Percentiles rank a stretch among this genome's conserved stretches.
These are phyloP conservation scores for Fraxinus americana DNA, from an alignment of 257 asterid genomes.

Conservation along the genomic window DNA sequence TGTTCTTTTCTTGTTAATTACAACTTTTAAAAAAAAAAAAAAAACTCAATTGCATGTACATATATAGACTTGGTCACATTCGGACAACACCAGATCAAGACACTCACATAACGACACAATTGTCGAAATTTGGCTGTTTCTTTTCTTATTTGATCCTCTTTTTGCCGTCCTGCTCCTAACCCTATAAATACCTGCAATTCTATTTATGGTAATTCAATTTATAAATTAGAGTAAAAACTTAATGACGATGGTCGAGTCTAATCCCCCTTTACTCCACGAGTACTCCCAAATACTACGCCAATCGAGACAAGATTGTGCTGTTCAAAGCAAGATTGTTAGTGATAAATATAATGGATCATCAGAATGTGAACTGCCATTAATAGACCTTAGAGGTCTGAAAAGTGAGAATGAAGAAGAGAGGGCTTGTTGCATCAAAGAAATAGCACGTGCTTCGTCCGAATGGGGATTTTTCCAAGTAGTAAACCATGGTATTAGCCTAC, in stretches of 20 bases:
- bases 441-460: conserved; percentile 55
- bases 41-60: not conserved
- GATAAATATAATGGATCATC: not conserved
- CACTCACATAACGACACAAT: conserved; percentile 29
- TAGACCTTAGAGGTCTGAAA: conserved; percentile 41
- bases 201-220: not conserved
- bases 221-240: too few species aligned
- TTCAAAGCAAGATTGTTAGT: not conserved
- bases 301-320: not conserved
- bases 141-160: conserved; percentile 4
- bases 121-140: conserved; percentile 23
- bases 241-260: conserved; percentile 22
- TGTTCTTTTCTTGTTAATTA: not conserved
- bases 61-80: not conserved
- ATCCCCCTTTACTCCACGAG: conserved; percentile 34
- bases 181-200: conserved; percentile 15
- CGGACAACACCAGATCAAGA: conserved; percentile 1
- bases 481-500: conserved; percentile 57
- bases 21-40: not conserved
- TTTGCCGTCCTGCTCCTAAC: conserved; percentile 2
- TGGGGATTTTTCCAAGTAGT: conserved; percentile 79
- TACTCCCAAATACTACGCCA: conserved; percentile 16
- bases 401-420: conserved; percentile 28
- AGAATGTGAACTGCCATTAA: conserved; percentile 43
- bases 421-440: conserved; percentile 31